Evolutionary conservation across 169 alveolate genomes (phyloP).

Genomic region (Condylostoma magnum): DNA sequence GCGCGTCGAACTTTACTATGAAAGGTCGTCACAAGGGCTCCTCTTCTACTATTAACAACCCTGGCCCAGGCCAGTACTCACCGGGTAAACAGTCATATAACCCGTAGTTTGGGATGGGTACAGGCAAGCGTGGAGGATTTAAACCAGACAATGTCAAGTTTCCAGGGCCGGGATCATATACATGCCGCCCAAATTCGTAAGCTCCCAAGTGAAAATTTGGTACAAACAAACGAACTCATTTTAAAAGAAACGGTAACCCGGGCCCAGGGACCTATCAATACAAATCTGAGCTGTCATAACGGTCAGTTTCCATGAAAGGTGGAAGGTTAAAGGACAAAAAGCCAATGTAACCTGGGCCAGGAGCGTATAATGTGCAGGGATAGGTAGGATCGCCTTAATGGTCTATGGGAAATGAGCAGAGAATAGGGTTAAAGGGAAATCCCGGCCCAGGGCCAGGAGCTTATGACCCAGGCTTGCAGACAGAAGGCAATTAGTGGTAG

Average conservation of each 20-base stretch:
- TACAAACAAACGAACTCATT: background rate
- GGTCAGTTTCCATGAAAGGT: background rate
- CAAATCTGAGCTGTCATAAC: background rate
- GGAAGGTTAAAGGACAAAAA: background rate
- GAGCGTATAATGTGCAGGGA: background rate
- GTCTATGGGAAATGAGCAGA: background rate
- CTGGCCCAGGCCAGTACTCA: background rate
- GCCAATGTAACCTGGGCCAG: constrained; percentile 1
- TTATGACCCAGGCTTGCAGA: background rate
- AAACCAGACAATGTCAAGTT: background rate
- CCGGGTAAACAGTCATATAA: no score
- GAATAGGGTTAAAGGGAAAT: background rate
- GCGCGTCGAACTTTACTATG: background rate
- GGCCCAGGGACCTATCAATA: constrained; percentile 5
- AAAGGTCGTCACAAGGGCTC: background rate
- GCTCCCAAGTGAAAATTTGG: constrained; percentile 8
- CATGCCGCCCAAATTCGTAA: background rate
- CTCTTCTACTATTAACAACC: background rate
- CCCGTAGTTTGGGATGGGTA: background rate
- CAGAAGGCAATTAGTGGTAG: background rate
- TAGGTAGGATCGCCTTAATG: background rate
- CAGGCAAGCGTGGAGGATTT: background rate
- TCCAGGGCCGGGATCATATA: background rate
- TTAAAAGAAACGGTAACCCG: background rate
- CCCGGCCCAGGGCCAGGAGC: constrained; percentile 10